These are phyloP conservation scores for Moricandia moricandioides DNA, from an alignment of 345 rosid genomes.

Conservation along the genomic window DNA sequence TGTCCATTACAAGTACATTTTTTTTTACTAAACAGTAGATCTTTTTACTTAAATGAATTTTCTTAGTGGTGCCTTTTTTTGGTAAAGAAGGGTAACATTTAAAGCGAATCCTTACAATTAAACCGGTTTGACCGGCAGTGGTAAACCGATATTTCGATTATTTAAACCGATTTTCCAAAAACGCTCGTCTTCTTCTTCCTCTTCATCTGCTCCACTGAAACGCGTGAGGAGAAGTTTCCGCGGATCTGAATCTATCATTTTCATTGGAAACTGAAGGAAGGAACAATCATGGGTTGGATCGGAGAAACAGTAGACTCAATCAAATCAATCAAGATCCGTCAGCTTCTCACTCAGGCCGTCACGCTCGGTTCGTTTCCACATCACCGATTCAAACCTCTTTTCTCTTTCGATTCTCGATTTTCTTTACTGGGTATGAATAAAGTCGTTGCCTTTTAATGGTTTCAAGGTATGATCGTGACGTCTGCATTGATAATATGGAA, in stretches of 20 bases:
- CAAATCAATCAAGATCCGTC: constrained; percentile 83
- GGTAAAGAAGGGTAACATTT: neutral
- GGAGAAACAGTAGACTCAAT: constrained; percentile 80
- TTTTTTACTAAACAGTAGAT: too few relatives aligned
- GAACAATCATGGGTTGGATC: constrained; percentile 61
- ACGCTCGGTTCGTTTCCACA: constrained; percentile 62
- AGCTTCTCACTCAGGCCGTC: constrained; percentile 72
- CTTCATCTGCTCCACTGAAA: neutral
- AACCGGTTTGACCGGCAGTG: constrained; percentile 14
- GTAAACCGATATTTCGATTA: constrained; percentile 16
- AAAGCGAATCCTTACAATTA: neutral
- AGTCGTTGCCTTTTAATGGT: neutral
- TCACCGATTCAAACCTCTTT: constrained; percentile 1
- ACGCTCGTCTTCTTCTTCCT: constrained; percentile 4
- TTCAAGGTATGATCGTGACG: constrained; percentile 87
- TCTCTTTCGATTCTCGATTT: neutral
- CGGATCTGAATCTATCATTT: constrained; percentile 2
- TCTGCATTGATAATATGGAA: constrained; percentile 97
- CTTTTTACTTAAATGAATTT: too few relatives aligned
- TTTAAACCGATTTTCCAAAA: constrained; percentile 17
- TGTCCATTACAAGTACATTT: too few relatives aligned
- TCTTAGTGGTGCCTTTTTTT: too few relatives aligned
- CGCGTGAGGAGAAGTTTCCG: constrained; percentile 11
- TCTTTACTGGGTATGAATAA: neutral
- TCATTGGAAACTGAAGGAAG: neutral